Base-by-base conservation (phyloP, 441 rosid species). In the Arabidopsis hybrid region DNA sequence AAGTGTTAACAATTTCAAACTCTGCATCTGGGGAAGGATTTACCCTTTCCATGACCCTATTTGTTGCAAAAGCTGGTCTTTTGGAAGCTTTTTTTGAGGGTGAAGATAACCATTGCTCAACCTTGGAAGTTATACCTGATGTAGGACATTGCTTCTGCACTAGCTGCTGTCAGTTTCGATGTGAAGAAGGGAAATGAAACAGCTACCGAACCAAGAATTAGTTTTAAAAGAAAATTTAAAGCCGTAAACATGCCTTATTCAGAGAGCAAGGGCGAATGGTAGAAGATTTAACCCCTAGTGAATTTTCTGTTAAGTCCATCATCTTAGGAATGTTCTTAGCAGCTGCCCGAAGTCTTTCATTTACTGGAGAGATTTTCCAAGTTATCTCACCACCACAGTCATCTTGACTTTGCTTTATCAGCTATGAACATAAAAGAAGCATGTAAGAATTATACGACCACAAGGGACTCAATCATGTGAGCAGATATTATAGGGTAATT, bases 311-410 rank as follows among this genome's bases (percentile, higher is more conserved):
- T 50, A 79, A 67, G 61, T 81, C 85, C 56, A 84, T 67, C 69
- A 82, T 74, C 76, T 82, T 83, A 4, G 91, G 89, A 76, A 76
- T 50, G 47, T 81, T 79, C 83, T 90, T 95, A 6, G 97, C 86
- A 52, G 87, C 80, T 57, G 97, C 83, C 65, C 81, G 88, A 52
- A 96, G 88, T 52, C 94, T 89, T 84, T 93, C 87, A 66, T 88
- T 90, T 64, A 96, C 91, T 0, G 99, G 99, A 81, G 99, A 90
- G 75, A 93, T 85, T 89, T 86, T 91, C 99, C 99, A 96, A 9
- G 95, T 89, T 50, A 96, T 78, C 83, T 89, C 97, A 29, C 89
- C 98, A 34, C 78, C 87, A 21, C 89, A 90, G 71, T 96, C 99
- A 78, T 90, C 91, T 77, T 96, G 99, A 79, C 96, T 96, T 83